phyloP scores from a whole-genome alignment of 345 rosid species.

The Durio zibethinus region DNA sequence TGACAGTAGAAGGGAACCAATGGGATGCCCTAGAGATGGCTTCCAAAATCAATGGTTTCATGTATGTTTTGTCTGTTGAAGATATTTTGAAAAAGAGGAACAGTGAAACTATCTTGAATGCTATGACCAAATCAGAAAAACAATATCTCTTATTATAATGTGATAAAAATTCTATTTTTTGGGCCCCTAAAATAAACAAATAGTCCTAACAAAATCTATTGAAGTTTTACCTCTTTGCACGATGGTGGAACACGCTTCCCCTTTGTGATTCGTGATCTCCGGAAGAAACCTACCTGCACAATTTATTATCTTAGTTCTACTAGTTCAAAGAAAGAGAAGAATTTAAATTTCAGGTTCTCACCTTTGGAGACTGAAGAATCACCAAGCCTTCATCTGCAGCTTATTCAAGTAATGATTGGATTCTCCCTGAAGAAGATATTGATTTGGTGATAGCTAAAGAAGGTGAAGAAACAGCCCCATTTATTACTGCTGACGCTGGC shows the following conservation, averaged over 20 bases:
- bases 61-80: not conserved
- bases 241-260: constrained; percentile 77
- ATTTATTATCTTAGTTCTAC: constrained; percentile 18
- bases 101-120: not conserved
- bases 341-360: constrained; percentile 24
- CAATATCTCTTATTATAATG: no score
- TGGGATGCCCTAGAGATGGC: not conserved
- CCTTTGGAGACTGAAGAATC: constrained; percentile 81
- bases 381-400: constrained; percentile 76
- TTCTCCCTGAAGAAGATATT: constrained; percentile 35
- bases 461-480: constrained; percentile 53
- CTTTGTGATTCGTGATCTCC: constrained; percentile 76
- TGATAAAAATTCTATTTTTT: not conserved
- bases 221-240: constrained; percentile 74
- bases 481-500: constrained; percentile 27
- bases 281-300: constrained; percentile 76
- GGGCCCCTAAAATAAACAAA: constrained; percentile 3
- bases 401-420: constrained; percentile 43
- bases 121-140: not conserved
- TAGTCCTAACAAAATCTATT: not conserved
- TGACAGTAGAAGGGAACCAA: not conserved
- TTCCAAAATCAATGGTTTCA: not conserved
- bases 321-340: constrained; percentile 16
- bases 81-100: not conserved
- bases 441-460: constrained; percentile 60